Percentiles rank a stretch among this genome's conserved stretches.
Evolutionary conservation across 2,329 filamentous ascomycete species (phyloP).

Genomic region (Pochonia chlamydosporia): DNA sequence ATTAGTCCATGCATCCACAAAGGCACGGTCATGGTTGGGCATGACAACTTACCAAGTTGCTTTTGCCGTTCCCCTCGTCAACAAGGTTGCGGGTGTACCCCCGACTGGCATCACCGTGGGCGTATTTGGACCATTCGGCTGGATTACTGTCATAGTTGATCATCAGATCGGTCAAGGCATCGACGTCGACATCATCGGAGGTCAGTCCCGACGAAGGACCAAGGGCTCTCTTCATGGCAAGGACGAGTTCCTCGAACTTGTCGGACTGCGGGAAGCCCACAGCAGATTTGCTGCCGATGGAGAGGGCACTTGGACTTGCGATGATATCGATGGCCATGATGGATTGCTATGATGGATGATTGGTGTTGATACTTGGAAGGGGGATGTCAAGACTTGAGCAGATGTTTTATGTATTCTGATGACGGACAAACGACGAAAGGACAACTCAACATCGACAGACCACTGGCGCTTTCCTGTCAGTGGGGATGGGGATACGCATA

Average conservation of each 20-base stretch:
- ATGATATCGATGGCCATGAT: slow-evolving; percentile 30
- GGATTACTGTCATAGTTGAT: slow-evolving; percentile 62
- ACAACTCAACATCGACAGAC: slow-evolving; percentile 19
- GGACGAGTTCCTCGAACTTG: slow-evolving; percentile 64
- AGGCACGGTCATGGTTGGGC: neutral
- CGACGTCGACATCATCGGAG: slow-evolving; percentile 73
- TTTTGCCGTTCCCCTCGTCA: slow-evolving; percentile 79
- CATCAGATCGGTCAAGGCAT: slow-evolving; percentile 68
- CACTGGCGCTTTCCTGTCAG: slow-evolving; percentile 3
- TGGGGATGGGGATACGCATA: slow-evolving; percentile 4
- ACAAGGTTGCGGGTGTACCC: slow-evolving; percentile 86
- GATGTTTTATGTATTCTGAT: neutral
- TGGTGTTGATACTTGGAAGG: neutral
- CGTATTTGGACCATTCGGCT: slow-evolving; percentile 69
- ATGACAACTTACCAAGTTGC: slow-evolving; percentile 56
- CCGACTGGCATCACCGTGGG: slow-evolving; percentile 62
- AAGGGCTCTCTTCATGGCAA: slow-evolving; percentile 66
- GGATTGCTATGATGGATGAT: slow-evolving; percentile 8
- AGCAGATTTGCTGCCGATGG: slow-evolving; percentile 15
- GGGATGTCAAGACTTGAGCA: neutral
- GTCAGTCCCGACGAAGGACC: slow-evolving; percentile 78
- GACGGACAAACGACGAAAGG: slow-evolving; percentile 7
- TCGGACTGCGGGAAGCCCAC: slow-evolving; percentile 26
- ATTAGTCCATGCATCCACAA: neutral
- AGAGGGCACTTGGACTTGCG: slow-evolving; percentile 19